phyloP scores from a whole-genome alignment of 345 rosid genomes.

The Balakata baccata region DNA sequence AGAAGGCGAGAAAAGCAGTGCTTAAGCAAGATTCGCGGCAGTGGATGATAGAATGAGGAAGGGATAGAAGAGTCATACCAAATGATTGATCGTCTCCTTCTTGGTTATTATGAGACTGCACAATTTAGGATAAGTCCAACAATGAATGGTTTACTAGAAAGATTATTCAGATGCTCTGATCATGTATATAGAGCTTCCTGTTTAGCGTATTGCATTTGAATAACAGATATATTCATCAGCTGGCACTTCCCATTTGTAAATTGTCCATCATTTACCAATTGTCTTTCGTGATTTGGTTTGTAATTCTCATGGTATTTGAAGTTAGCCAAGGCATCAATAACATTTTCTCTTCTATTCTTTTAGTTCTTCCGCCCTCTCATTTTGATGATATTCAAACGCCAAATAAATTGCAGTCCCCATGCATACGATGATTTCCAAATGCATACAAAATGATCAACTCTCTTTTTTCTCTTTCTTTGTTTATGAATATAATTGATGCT shows the following conservation, averaged over 20 bases:
- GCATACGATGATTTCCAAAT: too few relatives aligned
- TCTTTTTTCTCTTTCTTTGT: too few relatives aligned
- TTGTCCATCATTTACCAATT: conserved; percentile 13
- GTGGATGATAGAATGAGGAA: conserved; percentile 15
- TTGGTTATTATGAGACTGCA: conserved; percentile 18
- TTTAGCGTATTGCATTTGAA: conserved; percentile 15
- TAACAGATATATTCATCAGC: conserved; percentile 8
- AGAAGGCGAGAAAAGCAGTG: conserved; percentile 37
- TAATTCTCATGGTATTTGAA: conserved; percentile 1
- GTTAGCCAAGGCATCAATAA: conserved; percentile 3
- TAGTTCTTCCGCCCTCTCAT: too few relatives aligned
- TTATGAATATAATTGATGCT: too few relatives aligned
- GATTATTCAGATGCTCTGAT: conserved; percentile 14
- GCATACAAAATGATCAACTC: too few relatives aligned
- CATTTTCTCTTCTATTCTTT: too few relatives aligned
- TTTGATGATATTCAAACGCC: too few relatives aligned
- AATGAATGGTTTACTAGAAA: conserved; percentile 17
- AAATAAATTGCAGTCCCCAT: too few relatives aligned
- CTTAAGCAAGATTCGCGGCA: conserved; percentile 29
- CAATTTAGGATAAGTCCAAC: background rate
- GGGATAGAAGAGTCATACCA: conserved; percentile 5
- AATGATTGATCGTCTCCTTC: conserved; percentile 3
- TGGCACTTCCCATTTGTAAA: conserved; percentile 18
- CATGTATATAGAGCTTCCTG: conserved; percentile 14
- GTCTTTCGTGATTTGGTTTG: conserved; percentile 20